A percentile compares a stretch with the other conserved stretches of the same genome.
These are phyloP conservation scores for Gyromitra esculenta DNA, from an alignment of 2,329 filamentous ascomycete species.

Conservation along the genomic window DNA sequence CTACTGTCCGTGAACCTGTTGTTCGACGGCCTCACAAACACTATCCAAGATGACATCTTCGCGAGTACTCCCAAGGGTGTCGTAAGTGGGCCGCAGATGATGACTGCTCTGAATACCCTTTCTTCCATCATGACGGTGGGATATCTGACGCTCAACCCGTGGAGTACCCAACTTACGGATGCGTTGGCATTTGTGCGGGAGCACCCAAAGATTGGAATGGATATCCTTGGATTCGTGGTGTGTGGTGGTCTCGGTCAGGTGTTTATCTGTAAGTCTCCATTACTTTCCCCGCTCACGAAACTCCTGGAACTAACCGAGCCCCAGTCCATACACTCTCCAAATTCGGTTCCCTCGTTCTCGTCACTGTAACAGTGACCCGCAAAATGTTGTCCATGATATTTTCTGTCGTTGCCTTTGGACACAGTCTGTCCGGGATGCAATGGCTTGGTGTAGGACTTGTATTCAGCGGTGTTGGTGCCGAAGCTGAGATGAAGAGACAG, in stretches of 20 bases:
- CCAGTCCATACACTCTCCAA: conserved; percentile 87
- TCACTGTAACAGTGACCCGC: conserved; percentile 94
- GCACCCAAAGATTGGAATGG: conserved; percentile 83
- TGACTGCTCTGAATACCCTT: conserved; percentile 96
- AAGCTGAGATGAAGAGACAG: conserved; percentile 88
- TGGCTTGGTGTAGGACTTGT: conserved; percentile 92
- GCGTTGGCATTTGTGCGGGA: conserved; percentile 81
- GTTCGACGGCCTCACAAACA: conserved; percentile 95
- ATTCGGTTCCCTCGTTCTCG: conserved; percentile 89
- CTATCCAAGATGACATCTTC: conserved; percentile 96
- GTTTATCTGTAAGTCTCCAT: conserved; percentile 77
- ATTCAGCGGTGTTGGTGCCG: conserved; percentile 93
- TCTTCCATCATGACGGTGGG: conserved; percentile 77
- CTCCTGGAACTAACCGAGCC: not conserved
- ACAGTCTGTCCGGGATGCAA: conserved; percentile 85
- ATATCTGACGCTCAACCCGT: conserved; percentile 82
- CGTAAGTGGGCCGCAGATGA: conserved; percentile 91
- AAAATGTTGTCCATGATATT: conserved; percentile 99
- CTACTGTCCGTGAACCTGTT: conserved; percentile 88
- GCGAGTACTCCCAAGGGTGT: conserved; percentile 58
- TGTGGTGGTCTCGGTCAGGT: conserved; percentile 94
- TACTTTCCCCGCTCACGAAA: not conserved
- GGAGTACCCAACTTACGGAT: conserved; percentile 80
- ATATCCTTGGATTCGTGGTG: conserved; percentile 87
- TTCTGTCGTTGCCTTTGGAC: conserved; percentile 93